These are phyloP conservation scores for Mycena indigotica DNA, from an alignment of 768 basidiomycete genomes.

Conservation along the genomic window DNA sequence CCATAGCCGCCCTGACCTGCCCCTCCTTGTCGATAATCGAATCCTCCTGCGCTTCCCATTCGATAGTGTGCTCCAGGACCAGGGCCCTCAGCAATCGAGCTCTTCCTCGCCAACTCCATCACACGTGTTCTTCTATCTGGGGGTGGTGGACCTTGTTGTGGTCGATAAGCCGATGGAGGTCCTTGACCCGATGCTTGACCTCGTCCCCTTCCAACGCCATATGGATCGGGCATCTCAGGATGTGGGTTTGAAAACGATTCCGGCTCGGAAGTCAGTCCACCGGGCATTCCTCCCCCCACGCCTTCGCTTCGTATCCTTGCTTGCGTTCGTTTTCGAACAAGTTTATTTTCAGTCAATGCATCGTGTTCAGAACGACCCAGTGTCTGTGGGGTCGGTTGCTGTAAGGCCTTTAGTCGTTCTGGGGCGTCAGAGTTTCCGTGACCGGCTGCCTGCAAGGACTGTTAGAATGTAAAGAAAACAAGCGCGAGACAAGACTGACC, in stretches of 20 bases:
- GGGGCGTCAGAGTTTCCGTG: slow-evolving; percentile 82
- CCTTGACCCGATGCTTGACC: background rate
- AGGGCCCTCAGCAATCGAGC: slow-evolving; percentile 13
- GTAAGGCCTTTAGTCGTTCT: slow-evolving; percentile 71
- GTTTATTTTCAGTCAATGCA: slow-evolving; percentile 70
- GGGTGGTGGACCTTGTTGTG: slow-evolving; percentile 3
- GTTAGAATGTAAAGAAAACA: slow-evolving; percentile 3
- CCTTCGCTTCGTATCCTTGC: slow-evolving; percentile 61
- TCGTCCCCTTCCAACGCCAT: slow-evolving; percentile 4
- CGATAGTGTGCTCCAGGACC: background rate
- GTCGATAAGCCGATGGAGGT: slow-evolving; percentile 22
- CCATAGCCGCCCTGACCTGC: background rate
- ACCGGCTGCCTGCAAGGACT: slow-evolving; percentile 57
- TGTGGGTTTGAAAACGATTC: slow-evolving; percentile 10
- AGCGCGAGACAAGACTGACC: slow-evolving; percentile 25
- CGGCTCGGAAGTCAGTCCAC: slow-evolving; percentile 6
- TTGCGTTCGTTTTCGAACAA: slow-evolving; percentile 80
- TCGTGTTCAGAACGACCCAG: slow-evolving; percentile 84
- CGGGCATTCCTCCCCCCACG: slow-evolving; percentile 13
- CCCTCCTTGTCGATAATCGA: slow-evolving; percentile 15
- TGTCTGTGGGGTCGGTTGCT: slow-evolving; percentile 57
- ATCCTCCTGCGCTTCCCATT: slow-evolving; percentile 11
- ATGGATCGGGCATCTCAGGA: slow-evolving; percentile 15
- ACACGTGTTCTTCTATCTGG: slow-evolving; percentile 14
- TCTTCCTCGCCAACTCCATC: slow-evolving; percentile 25